A percentile compares a stretch with the other conserved stretches of the same genome.
Evolutionary conservation across 805 yeast genomes (phyloP).

Genomic region (Suhomyces vadensis): DNA sequence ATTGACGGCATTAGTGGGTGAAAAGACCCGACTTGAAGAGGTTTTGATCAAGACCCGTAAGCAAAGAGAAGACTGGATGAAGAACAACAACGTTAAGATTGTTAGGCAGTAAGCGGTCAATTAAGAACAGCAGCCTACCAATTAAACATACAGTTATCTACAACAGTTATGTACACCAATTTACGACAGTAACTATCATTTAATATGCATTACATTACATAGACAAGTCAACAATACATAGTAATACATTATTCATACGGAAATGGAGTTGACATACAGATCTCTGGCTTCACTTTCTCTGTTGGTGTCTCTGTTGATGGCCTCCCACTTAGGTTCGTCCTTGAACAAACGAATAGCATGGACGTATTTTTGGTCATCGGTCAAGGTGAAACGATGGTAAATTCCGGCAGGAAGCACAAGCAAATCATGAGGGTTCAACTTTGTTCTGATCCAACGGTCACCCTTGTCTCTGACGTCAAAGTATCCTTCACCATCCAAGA

Average conservation of each 20-base stretch:
- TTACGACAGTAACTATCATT: not conserved
- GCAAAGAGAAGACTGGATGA: constrained; percentile 43
- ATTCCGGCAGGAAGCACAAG: constrained; percentile 87
- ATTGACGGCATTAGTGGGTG: constrained; percentile 26
- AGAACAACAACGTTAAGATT: constrained; percentile 42
- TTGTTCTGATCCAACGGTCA: constrained; percentile 75
- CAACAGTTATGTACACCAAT: not conserved
- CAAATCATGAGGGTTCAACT: constrained; percentile 63
- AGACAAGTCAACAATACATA: not conserved
- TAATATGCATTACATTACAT: too few relatives aligned
- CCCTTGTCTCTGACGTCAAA: constrained; percentile 77
- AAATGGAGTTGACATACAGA: constrained; percentile 33
- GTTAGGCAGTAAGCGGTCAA: constrained; percentile 24
- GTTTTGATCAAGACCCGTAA: constrained; percentile 28
- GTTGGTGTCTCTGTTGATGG: constrained; percentile 63
- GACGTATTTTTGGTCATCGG: constrained; percentile 56
- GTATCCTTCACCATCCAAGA: constrained; percentile 86
- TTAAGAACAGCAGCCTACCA: too few relatives aligned
- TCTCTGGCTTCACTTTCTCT: constrained; percentile 34
- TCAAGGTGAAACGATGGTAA: constrained; percentile 87
- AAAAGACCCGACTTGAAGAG: constrained; percentile 27
- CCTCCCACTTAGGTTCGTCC: constrained; percentile 96
- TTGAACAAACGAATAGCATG: constrained; percentile 82
- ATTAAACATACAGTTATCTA: not conserved
- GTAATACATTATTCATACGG: constrained; percentile 17